phyloP scores from a whole-genome alignment of 2,329 filamentous ascomycete genomes.

The Alternaria viburni region DNA sequence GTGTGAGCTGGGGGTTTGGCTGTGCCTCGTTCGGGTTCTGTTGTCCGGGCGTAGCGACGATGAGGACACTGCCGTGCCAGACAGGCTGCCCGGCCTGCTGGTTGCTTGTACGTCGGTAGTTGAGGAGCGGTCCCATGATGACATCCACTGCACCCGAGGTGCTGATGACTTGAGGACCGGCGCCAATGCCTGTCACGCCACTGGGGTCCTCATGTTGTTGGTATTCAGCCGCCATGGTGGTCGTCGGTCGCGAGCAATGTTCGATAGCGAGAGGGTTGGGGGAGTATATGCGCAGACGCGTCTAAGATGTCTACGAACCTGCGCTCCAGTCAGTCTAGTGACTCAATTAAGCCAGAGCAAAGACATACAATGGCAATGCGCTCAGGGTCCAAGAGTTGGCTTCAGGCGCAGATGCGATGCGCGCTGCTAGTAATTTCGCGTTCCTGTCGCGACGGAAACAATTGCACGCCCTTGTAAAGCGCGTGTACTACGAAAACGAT shows the following conservation, averaged over 20 bases:
- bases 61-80: constrained; percentile 86
- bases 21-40: constrained; percentile 28
- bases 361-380: constrained; percentile 22
- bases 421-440: constrained; percentile 5
- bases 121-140: constrained; percentile 75
- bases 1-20: constrained; percentile 62
- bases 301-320: constrained; percentile 4
- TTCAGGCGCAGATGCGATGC: constrained; percentile 8
- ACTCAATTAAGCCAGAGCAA: constrained; percentile 8
- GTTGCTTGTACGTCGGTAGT: constrained; percentile 76
- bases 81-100: constrained; percentile 51
- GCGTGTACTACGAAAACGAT: neutral
- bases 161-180: constrained; percentile 52
- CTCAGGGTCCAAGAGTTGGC: constrained; percentile 12
- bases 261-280: neutral
- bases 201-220: constrained; percentile 28
- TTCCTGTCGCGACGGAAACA: neutral
- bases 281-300: constrained; percentile 2
- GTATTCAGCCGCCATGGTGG: constrained; percentile 1
- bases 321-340: constrained; percentile 16
- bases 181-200: constrained; percentile 48
- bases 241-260: neutral
- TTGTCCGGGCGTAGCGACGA: constrained; percentile 78
- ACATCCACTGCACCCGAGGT: constrained; percentile 59
- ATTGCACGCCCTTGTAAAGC: neutral